Base-by-base conservation (phyloP, 306 rosid genomes). In the Vigna trinervia region DNA sequence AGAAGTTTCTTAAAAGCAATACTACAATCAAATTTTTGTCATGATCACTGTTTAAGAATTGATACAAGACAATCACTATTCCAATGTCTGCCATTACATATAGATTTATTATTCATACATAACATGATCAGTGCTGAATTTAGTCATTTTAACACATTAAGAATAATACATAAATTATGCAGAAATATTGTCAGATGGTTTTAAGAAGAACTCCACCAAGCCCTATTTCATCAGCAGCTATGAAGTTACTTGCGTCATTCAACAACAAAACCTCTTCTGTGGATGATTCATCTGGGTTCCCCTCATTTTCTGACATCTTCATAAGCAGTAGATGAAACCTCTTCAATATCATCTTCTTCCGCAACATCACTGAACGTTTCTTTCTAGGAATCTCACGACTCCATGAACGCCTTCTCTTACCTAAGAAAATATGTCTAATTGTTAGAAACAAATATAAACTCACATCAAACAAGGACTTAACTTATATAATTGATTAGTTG, bases 221-320 rank as follows among this genome's bases (percentile, higher is more conserved):
- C 0, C 83, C 83, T 13, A 83, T 61, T 66, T 78, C 86, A 60
- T 83, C 68, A 36, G 6, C 4, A 6, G 80, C 77, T 4, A 74
- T 51, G 53, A 67, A 79, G 47, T 32, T 78, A 67, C 45, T 74
- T 6, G 45, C 2, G 19, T 56, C 52, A 1, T 78, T 2, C 0
- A 9, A 5, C 30, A 78, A 2, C 8, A 73, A 39, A 61, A 19
- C 28, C 10, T 74, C 86, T 26, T 68, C 61, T 22, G 5, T 2
- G 13, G 56, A 1, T 34, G 80, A n/a, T 10, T 60, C 50, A 0
- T 58, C 8, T 7, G n/a, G n/a, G 6, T 15, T 12, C 11, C 0
- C 34, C 0, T 51, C 11, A 58, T 1, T 0, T 8, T 2, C 34
- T 62, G 41, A 51, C 34, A 32, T 32, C 8, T 23, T 53, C 1